These are phyloP conservation scores for Emmonsiellopsis sp. DNA, from an alignment of 2,329 filamentous ascomycete genomes.

Conservation along the genomic window DNA sequence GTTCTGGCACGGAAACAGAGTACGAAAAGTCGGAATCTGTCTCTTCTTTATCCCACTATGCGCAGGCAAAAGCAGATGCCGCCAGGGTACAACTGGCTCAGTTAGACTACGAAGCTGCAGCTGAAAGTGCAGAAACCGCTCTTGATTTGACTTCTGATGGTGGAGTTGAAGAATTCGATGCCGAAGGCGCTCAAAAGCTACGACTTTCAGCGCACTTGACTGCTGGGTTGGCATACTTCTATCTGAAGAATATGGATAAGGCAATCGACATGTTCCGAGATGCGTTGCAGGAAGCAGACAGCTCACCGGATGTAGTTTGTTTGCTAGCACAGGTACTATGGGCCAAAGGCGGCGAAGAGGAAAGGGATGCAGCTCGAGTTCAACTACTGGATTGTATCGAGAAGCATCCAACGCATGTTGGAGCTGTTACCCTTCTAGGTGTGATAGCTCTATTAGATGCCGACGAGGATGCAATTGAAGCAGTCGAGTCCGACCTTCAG, in stretches of 20 bases:
- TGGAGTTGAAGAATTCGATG: constrained; percentile 53
- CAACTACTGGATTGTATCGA: constrained; percentile 75
- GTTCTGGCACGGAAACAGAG: constrained; percentile 62
- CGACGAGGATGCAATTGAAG: constrained; percentile 69
- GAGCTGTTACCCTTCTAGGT: constrained; percentile 70
- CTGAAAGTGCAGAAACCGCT: constrained; percentile 71
- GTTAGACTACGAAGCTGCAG: constrained; percentile 56
- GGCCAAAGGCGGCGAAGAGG: constrained; percentile 70
- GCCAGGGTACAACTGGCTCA: constrained; percentile 72
- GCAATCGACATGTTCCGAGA: constrained; percentile 72
- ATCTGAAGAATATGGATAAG: constrained; percentile 53
- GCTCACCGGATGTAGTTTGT: constrained; percentile 75
- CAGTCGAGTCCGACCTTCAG: constrained; percentile 70
- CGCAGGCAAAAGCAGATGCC: constrained; percentile 76
- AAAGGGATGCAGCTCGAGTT: constrained; percentile 66
- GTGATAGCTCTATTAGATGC: constrained; percentile 74
- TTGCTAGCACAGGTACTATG: constrained; percentile 85
- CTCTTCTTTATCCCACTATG: constrained; percentile 64
- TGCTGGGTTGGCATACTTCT: constrained; percentile 73
- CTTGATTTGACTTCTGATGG: constrained; percentile 69
- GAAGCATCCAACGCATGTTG: constrained; percentile 63
- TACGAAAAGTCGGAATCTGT: constrained; percentile 78
- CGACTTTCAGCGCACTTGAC: constrained; percentile 80
- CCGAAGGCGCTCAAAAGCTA: constrained; percentile 58
- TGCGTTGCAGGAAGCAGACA: constrained; percentile 66